Percentiles rank a stretch among this genome's conserved stretches.
Conservation (phyloP, 176 grass and related monocot species). For the Dendrocalamus sinicus region DNA sequence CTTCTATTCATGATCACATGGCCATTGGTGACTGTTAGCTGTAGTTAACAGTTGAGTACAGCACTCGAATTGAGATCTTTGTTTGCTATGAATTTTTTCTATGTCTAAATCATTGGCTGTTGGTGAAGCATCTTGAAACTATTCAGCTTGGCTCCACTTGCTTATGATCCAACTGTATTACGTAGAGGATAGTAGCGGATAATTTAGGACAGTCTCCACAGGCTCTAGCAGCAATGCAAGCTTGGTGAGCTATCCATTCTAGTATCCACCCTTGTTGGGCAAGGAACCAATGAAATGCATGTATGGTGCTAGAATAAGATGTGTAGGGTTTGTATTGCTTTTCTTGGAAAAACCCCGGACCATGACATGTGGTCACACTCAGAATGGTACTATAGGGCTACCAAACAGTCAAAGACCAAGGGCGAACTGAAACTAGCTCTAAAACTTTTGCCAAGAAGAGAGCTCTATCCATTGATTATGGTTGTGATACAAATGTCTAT, state of each 20-base stretch:
- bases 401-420: constrained; percentile 6
- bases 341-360: background rate
- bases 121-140: constrained; percentile 18
- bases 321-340: background rate
- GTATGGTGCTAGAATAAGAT: constrained; percentile 31
- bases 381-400: background rate
- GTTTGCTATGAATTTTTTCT: background rate
- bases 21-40: background rate
- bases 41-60: constrained; percentile 9
- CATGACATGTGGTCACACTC: background rate
- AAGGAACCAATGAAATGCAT: constrained; percentile 19
- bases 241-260: constrained; percentile 14
- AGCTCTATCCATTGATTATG: constrained; percentile 6
- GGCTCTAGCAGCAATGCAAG: constrained; percentile 4
- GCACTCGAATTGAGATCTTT: background rate
- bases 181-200: background rate
- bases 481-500: constrained; percentile 5
- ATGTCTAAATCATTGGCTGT: constrained; percentile 19
- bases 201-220: background rate
- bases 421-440: constrained; percentile 10
- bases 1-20: background rate
- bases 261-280: background rate
- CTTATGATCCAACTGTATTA: constrained; percentile 7
- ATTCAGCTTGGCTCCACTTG: constrained; percentile 31
- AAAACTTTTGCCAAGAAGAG: constrained; percentile 10